phyloP scores from a whole-genome alignment of 2,329 filamentous ascomycete species.

The Trichoderma guizhouense region DNA sequence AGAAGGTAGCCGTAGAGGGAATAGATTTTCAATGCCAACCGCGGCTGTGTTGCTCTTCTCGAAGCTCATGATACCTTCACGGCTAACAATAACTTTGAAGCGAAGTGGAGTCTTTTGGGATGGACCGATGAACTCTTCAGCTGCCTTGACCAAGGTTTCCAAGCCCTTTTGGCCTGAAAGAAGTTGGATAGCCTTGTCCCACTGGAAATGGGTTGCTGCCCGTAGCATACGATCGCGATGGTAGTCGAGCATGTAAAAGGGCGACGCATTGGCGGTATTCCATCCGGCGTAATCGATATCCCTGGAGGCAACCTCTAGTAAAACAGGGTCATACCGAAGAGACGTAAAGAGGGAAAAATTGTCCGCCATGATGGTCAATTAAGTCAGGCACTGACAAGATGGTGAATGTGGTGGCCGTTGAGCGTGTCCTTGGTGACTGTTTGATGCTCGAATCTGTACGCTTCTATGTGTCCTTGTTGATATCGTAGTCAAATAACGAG shows the following conservation, averaged over 20 bases:
- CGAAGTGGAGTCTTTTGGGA: slow-evolving; percentile 39
- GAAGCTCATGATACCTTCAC: slow-evolving; percentile 46
- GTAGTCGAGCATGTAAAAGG: slow-evolving; percentile 75
- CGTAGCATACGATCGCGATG: slow-evolving; percentile 76
- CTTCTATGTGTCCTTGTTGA: background rate
- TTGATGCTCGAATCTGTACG: background rate
- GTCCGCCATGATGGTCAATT: slow-evolving; percentile 31
- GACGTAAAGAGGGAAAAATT: slow-evolving; percentile 66
- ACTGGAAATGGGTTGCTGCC: slow-evolving; percentile 56
- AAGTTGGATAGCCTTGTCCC: slow-evolving; percentile 43
- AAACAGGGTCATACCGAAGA: slow-evolving; percentile 64
- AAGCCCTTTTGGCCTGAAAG: slow-evolving; percentile 49
- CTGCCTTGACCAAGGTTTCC: slow-evolving; percentile 32
- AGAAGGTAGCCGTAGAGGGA: slow-evolving; percentile 53
- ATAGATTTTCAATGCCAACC: slow-evolving; percentile 50
- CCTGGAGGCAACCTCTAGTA: slow-evolving; percentile 44
- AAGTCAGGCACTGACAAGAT: background rate
- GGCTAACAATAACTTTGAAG: slow-evolving; percentile 54
- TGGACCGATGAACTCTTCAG: slow-evolving; percentile 36
- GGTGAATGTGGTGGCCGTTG: background rate
- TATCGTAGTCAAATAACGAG: background rate
- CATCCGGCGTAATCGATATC: slow-evolving; percentile 45
- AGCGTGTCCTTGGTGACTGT: background rate
- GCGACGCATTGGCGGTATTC: slow-evolving; percentile 52
- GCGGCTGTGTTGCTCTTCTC: slow-evolving; percentile 37